These are phyloP conservation scores for Stylosanthes scabra DNA, from an alignment of 331 rosid genomes.

Conservation along the genomic window DNA sequence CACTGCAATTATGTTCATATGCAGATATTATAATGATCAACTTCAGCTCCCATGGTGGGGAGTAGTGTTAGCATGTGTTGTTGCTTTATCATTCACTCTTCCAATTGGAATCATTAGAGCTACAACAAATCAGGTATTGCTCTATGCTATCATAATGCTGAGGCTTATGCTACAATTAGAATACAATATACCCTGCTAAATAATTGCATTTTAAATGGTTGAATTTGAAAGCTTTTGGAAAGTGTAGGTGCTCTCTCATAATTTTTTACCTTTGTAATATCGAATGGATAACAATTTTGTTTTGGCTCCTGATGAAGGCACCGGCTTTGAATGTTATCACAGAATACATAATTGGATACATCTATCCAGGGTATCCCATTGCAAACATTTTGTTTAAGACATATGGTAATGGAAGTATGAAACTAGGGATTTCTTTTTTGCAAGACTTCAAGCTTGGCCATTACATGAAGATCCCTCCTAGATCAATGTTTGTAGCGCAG, in stretches of 20 bases:
- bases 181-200: neutral
- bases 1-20: conserved; percentile 51
- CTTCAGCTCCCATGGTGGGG: conserved; percentile 95
- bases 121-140: conserved; percentile 76
- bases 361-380: conserved; percentile 85
- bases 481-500: conserved; percentile 89
- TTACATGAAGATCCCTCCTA: conserved; percentile 94
- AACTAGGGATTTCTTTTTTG: conserved; percentile 67
- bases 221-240: conserved; percentile 1
- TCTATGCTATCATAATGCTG: neutral
- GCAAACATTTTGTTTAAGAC: conserved; percentile 83
- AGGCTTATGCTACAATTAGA: neutral
- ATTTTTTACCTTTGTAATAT: neutral
- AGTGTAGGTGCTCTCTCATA: neutral
- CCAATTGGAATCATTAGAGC: conserved; percentile 81
- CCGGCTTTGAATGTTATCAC: conserved; percentile 75
- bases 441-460: conserved; percentile 95
- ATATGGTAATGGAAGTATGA: conserved; percentile 77
- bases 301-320: conserved; percentile 40
- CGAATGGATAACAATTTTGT: neutral
- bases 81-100: conserved; percentile 75
- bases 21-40: conserved; percentile 62
- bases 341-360: conserved; percentile 77
- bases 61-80: conserved; percentile 67
- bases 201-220: neutral